Conservation (phyloP, 108 stramenopile species). For the Aurantiochytrium sp. region DNA sequence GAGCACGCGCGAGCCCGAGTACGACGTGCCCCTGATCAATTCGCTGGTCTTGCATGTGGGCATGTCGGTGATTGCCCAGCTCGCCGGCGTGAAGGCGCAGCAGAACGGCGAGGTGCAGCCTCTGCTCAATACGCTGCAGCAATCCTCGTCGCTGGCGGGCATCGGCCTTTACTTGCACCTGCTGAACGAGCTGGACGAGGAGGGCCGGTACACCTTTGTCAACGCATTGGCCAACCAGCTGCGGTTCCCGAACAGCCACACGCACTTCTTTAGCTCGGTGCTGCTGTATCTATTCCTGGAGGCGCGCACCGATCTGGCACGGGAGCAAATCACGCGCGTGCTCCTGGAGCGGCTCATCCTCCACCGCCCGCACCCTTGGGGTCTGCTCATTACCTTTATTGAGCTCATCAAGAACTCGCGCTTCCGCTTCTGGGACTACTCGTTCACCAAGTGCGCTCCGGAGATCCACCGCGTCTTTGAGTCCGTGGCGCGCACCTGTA, state of each 20-base stretch:
- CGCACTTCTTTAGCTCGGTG: conserved; percentile 95
- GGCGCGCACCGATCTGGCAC: conserved; percentile 78
- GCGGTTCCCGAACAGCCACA: conserved; percentile 97
- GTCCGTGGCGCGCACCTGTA: conserved; percentile 81
- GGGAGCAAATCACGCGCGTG: conserved; percentile 96
- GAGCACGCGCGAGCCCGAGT: conserved; percentile 60
- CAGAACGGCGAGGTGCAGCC: neutral
- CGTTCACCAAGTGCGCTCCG: conserved; percentile 93
- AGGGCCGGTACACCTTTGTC: conserved; percentile 86
- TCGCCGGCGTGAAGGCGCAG: conserved; percentile 29
- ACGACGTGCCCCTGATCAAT: conserved; percentile 79
- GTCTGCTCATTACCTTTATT: conserved; percentile 92
- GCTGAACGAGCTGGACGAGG: conserved; percentile 79
- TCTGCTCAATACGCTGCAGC: neutral
- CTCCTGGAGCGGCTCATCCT: conserved; percentile 95
- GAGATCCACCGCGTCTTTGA: conserved; percentile 98
- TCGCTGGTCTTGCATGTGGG: conserved; percentile 92
- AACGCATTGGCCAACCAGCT: conserved; percentile 99
- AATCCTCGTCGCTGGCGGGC: neutral
- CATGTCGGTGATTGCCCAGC: conserved; percentile 73
- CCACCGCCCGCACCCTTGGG: conserved; percentile 97
- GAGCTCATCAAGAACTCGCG: conserved; percentile 99
- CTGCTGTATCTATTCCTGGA: conserved; percentile 94
- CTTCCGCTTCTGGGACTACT: conserved; percentile 93
- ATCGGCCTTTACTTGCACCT: conserved; percentile 79